Percentiles rank a stretch among this genome's conserved stretches.
These are phyloP conservation scores for Climacium dendroides DNA, from an alignment of 225 moss, liverwort and hornwort genomes.

Conservation along the genomic window DNA sequence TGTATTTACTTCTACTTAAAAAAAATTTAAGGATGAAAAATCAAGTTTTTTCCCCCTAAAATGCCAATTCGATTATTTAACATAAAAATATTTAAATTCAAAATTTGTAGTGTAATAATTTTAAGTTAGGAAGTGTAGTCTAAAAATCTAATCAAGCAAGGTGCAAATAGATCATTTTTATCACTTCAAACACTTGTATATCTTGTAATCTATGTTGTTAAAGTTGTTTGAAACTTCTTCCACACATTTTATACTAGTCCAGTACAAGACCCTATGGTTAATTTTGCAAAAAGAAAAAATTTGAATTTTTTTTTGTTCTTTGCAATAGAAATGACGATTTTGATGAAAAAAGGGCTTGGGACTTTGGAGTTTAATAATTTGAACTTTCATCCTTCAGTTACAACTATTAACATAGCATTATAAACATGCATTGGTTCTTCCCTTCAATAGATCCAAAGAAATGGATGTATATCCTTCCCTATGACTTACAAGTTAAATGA, in stretches of 20 bases:
- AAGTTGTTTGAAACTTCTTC: neutral
- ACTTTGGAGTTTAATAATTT: fast-evolving
- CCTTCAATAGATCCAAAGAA: fast-evolving
- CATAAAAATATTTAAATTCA: neutral
- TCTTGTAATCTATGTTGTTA: neutral
- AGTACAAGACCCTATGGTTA: fast-evolving
- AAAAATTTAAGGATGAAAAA: neutral
- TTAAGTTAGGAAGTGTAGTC: too few species aligned
- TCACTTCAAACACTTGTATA: neutral
- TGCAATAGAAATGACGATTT: neutral
- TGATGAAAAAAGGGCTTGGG: neutral
- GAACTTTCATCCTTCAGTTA: fast-evolving
- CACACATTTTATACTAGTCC: neutral
- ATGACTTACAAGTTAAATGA: neutral
- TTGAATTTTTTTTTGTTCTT: neutral
- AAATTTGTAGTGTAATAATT: neutral
- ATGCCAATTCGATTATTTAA: fast-evolving
- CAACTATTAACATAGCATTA: neutral
- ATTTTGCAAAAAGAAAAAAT: neutral
- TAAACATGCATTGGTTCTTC: fast-evolving
- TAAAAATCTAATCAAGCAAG: neutral
- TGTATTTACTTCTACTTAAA: neutral
- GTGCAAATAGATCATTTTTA: too few species aligned
- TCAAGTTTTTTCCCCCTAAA: fast-evolving
- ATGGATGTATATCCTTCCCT: too few species aligned